phyloP scores from a whole-genome alignment of 139 green algal genomes.

The Nannochloris sp. region DNA sequence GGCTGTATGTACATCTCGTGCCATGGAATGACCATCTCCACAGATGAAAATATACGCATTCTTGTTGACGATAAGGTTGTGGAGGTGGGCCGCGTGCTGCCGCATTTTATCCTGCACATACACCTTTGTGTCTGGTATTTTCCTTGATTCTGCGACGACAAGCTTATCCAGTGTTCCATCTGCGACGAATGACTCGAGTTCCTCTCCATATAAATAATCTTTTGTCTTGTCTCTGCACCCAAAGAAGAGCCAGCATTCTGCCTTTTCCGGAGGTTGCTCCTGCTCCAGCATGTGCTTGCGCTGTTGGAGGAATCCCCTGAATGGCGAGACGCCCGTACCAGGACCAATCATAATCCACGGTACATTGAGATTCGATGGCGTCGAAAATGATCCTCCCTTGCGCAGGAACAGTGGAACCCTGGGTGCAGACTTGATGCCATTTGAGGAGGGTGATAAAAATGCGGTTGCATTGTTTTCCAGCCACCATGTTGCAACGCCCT shows the following conservation, averaged over 20 bases:
- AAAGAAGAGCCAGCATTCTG: conserved; percentile 59
- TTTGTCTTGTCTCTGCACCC: conserved; percentile 65
- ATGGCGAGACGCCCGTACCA: conserved; percentile 84
- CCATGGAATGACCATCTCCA: conserved; percentile 84
- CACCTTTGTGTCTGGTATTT: conserved; percentile 35
- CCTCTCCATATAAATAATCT: conserved; percentile 78
- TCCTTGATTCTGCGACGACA: conserved; percentile 68
- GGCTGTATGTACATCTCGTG: conserved; percentile 80
- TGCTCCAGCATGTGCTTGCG: conserved; percentile 21
- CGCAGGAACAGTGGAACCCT: conserved; percentile 73
- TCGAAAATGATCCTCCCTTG: conserved; percentile 46
- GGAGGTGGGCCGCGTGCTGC: conserved; percentile 43
- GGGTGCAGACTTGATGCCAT: background rate
- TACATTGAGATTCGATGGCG: conserved; percentile 38
- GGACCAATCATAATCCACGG: conserved; percentile 85
- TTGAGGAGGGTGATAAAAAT: background rate
- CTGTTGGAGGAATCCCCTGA: conserved; percentile 91
- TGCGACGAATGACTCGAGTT: conserved; percentile 50
- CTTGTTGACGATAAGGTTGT: conserved; percentile 17
- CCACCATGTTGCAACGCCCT: conserved; percentile 75
- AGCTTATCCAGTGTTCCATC: conserved; percentile 67
- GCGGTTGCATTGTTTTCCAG: conserved; percentile 44
- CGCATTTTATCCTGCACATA: conserved; percentile 86
- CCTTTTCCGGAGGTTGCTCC: background rate
- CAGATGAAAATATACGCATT: conserved; percentile 70